These are phyloP conservation scores for Scolecobasidium constrictum DNA, from an alignment of 2,329 filamentous ascomycete species.

Conservation along the genomic window DNA sequence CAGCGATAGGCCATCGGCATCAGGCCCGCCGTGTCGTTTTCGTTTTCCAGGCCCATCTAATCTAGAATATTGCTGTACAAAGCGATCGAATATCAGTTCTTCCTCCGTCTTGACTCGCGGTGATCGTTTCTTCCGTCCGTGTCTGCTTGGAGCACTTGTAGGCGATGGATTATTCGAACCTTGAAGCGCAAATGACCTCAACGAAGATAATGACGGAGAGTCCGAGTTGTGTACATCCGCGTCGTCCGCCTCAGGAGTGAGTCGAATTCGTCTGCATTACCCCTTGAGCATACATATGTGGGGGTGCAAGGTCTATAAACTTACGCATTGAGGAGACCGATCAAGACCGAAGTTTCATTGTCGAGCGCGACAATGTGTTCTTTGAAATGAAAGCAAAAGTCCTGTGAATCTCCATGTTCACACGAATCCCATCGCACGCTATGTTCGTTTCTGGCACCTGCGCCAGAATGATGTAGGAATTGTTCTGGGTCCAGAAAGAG, in stretches of 20 bases:
- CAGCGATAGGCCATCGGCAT: neutral
- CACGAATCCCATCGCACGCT: constrained; percentile 2
- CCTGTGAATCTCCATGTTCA: neutral
- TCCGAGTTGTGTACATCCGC: neutral
- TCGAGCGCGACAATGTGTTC: neutral
- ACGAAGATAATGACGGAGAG: neutral
- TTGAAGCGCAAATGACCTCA: neutral
- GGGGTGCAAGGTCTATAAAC: too few relatives aligned
- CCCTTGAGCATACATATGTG: too few relatives aligned
- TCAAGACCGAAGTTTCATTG: neutral
- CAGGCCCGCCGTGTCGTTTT: constrained; percentile 2
- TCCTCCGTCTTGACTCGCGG: constrained; percentile 5
- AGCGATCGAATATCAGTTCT: constrained; percentile 4
- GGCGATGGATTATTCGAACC: neutral
- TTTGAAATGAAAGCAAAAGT: neutral
- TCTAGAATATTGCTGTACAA: constrained; percentile 1
- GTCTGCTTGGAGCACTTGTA: neutral
- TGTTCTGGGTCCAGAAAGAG: constrained; percentile 9
- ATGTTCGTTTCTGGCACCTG: neutral
- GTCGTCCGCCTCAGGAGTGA: neutral
- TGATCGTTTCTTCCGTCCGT: neutral
- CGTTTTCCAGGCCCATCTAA: neutral
- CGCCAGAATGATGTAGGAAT: constrained; percentile 5
- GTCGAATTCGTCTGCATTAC: neutral
- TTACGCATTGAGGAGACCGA: neutral